A percentile compares a stretch with the other conserved stretches of the same genome.
phyloP scores from a whole-genome alignment of 495 filamentous ascomycete genomes.

The Durotheca rogersii region DNA sequence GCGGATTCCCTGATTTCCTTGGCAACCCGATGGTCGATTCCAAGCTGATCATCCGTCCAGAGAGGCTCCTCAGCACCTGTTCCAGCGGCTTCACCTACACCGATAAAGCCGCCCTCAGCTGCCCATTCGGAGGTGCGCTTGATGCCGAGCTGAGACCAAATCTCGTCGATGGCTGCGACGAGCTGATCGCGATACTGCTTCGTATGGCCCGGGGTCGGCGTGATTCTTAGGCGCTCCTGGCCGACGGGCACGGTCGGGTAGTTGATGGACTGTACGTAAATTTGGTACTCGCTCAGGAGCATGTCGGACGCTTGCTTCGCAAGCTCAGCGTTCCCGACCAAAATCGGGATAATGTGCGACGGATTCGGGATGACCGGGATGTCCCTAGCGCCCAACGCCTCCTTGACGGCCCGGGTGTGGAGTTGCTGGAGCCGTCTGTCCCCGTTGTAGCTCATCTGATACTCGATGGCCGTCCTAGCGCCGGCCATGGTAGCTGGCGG shows the following conservation, averaged over 20 bases:
- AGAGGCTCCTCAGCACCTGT: constrained; percentile 59
- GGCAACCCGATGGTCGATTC: constrained; percentile 55
- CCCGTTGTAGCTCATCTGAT: constrained; percentile 76
- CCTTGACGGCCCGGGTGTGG: constrained; percentile 90
- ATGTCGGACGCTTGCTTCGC: constrained; percentile 88
- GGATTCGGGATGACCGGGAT: constrained; percentile 99
- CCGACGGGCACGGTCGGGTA: constrained; percentile 97
- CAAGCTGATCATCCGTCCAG: constrained; percentile 87
- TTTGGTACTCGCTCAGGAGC: constrained; percentile 80
- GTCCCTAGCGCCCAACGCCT: constrained; percentile 67
- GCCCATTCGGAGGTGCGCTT: constrained; percentile 91
- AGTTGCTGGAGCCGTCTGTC: constrained; percentile 91
- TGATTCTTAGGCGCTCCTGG: constrained; percentile 92
- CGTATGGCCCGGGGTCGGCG: constrained; percentile 89
- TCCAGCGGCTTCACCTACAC: constrained; percentile 73
- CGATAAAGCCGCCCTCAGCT: constrained; percentile 87
- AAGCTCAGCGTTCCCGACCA: constrained; percentile 93
- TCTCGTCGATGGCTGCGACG: constrained; percentile 77
- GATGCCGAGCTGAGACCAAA: constrained; percentile 85
- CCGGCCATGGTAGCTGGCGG: constrained; percentile 97
- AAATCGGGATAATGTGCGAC: constrained; percentile 88
- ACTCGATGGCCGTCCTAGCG: constrained; percentile 86
- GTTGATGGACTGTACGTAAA: constrained; percentile 99
- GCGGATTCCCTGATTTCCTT: constrained; percentile 51
- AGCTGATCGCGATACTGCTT: constrained; percentile 80